Evolutionary conservation across 768 basidiomycete species (phyloP).

Genomic region (Pleurotus tuoliensis): DNA sequence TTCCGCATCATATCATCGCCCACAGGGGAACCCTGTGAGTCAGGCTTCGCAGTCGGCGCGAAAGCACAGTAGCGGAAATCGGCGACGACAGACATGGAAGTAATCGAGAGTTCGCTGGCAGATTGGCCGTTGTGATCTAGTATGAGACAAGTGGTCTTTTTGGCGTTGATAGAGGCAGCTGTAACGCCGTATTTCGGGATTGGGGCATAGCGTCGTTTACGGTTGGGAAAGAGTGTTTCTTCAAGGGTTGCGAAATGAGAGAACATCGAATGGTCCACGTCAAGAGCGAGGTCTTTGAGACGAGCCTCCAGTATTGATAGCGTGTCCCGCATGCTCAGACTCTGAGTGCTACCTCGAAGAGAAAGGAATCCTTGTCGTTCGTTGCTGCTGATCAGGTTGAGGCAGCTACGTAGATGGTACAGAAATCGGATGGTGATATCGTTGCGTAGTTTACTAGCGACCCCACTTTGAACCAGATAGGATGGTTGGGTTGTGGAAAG

Average conservation of each 20-base stretch:
- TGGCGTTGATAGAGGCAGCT: slow-evolving; percentile 23
- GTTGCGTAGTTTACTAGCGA: slow-evolving; percentile 62
- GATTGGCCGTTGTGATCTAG: slow-evolving; percentile 22
- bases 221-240: slow-evolving; percentile 23
- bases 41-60: neutral
- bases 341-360: neutral
- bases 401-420: slow-evolving; percentile 69
- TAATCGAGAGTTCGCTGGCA: slow-evolving; percentile 29
- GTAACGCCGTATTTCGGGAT: neutral
- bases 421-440: slow-evolving; percentile 73
- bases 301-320: slow-evolving; percentile 33
- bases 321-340: slow-evolving; percentile 26
- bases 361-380: slow-evolving; percentile 19
- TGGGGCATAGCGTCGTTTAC: neutral
- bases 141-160: slow-evolving; percentile 26
- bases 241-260: slow-evolving; percentile 23
- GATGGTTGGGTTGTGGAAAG: slow-evolving; percentile 83
- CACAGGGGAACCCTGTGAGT: neutral
- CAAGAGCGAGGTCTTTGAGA: slow-evolving; percentile 29
- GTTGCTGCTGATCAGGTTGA: slow-evolving; percentile 37
- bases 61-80: slow-evolving; percentile 3
- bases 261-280: slow-evolving; percentile 37
- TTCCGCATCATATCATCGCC: neutral
- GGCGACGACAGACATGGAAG: neutral
- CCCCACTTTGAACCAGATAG: slow-evolving; percentile 73